A percentile compares a stretch with the other conserved stretches of the same genome.
These are phyloP conservation scores for Cladosporium halotolerans DNA, from an alignment of 2,329 filamentous ascomycete species.

Conservation along the genomic window DNA sequence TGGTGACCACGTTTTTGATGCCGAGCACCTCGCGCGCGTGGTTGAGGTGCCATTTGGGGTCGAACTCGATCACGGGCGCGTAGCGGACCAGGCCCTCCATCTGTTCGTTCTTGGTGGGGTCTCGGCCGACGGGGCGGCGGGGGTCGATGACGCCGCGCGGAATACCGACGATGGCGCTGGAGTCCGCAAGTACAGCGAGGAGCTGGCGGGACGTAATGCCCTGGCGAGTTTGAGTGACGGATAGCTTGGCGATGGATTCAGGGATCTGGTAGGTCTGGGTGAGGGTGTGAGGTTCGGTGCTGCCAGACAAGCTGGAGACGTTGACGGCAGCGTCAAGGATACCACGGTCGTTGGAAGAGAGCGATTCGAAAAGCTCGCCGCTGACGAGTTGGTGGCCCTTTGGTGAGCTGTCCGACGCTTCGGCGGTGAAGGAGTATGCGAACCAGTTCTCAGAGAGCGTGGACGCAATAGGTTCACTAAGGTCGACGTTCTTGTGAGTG, in stretches of 20 bases:
- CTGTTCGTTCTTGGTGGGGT: slow-evolving; percentile 69
- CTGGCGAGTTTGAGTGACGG: slow-evolving; percentile 83
- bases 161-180: slow-evolving; percentile 70
- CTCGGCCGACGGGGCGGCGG: slow-evolving; percentile 75
- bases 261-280: slow-evolving; percentile 77
- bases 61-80: slow-evolving; percentile 69
- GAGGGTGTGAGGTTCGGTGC: slow-evolving; percentile 65
- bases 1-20: slow-evolving; percentile 64
- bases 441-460: slow-evolving; percentile 93
- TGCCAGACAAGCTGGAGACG: slow-evolving; percentile 67
- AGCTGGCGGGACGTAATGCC: slow-evolving; percentile 82
- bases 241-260: slow-evolving; percentile 69
- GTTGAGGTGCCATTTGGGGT: slow-evolving; percentile 71
- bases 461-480: slow-evolving; percentile 65
- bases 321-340: slow-evolving; percentile 63
- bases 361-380: slow-evolving; percentile 85
- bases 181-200: slow-evolving; percentile 67
- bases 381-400: slow-evolving; percentile 83
- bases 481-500: slow-evolving; percentile 67
- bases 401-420: slow-evolving; percentile 49
- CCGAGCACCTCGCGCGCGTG: slow-evolving; percentile 79
- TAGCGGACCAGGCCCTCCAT: slow-evolving; percentile 82
- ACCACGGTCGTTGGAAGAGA: slow-evolving; percentile 75
- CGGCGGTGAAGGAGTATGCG: slow-evolving; percentile 65
- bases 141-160: slow-evolving; percentile 76